phyloP scores from a whole-genome alignment of 208 protist species.

The Herpetomonas tarakana region DNA sequence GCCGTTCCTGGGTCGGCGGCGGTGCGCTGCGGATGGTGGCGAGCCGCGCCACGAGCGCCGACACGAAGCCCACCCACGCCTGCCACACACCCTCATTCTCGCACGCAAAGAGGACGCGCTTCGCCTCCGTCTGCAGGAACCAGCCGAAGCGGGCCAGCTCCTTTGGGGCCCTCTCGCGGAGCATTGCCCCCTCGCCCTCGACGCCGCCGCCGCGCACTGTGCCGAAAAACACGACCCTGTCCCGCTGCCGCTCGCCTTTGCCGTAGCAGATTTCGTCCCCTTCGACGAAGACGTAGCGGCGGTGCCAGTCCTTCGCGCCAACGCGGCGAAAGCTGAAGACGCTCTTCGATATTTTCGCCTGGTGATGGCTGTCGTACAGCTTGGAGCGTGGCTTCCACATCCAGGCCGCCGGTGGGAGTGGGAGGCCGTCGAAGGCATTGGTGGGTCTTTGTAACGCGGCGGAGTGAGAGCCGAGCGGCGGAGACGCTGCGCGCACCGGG shows the following conservation, averaged over 20 bases:
- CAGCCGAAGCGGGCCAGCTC: conserved; percentile 42
- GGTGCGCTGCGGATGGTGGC: neutral
- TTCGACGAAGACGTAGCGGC: conserved; percentile 52
- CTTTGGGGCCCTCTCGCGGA: conserved; percentile 34
- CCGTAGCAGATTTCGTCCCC: conserved; percentile 46
- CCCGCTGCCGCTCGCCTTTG: conserved; percentile 17
- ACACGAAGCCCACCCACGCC: conserved; percentile 51
- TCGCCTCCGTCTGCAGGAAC: conserved; percentile 34
- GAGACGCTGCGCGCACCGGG: no score
- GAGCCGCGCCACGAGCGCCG: conserved; percentile 15
- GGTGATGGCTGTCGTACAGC: conserved; percentile 21
- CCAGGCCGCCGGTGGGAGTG: conserved; percentile 37
- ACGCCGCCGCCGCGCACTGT: conserved; percentile 26
- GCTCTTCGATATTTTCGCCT: conserved; percentile 12
- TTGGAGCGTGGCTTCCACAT: conserved; percentile 77
- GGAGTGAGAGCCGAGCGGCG: neutral
- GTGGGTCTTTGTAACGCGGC: no score
- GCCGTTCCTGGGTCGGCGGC: neutral
- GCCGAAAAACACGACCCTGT: conserved; percentile 54
- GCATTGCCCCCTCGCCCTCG: conserved; percentile 20
- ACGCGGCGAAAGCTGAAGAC: conserved; percentile 40
- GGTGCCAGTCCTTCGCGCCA: conserved; percentile 49
- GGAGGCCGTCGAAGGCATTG: neutral
- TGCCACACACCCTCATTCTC: conserved; percentile 27
- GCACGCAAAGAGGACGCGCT: conserved; percentile 43